phyloP scores from a whole-genome alignment of 257 asterid species.

The Ilex aquifolium region DNA sequence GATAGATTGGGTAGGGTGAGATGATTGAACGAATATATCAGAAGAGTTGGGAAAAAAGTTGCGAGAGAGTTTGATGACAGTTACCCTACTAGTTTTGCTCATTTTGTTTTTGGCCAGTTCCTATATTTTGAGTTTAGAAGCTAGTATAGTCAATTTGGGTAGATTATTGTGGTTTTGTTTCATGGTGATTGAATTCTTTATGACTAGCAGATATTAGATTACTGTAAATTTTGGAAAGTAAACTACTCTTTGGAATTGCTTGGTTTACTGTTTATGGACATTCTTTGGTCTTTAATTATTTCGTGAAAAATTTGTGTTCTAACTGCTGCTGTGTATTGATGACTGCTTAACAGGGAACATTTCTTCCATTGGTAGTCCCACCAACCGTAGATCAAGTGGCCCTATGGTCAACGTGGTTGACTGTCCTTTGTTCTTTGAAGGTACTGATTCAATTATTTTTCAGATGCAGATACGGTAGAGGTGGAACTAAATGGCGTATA shows the following conservation, averaged over 20 bases:
- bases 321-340: not conserved
- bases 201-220: not conserved
- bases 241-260: no score
- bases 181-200: not conserved
- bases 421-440: conserved; percentile 81
- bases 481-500: conserved; percentile 4
- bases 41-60: no score
- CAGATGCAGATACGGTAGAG: conserved; percentile 13
- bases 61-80: no score
- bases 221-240: no score
- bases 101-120: no score
- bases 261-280: no score
- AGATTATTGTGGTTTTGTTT: not conserved
- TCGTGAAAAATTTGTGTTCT: conserved; percentile 1
- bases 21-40: no score
- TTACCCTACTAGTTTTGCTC: no score
- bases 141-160: no score
- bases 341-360: conserved; percentile 67
- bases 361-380: conserved; percentile 84
- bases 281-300: no score
- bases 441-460: conserved; percentile 25
- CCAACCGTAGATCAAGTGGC: conserved; percentile 73
- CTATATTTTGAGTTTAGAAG: no score
- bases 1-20: no score
- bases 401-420: conserved; percentile 82